A percentile compares a stretch with the other conserved stretches of the same genome.
Evolutionary conservation across 2,329 filamentous ascomycete species (phyloP).

Genomic region (Xylogone sp.): DNA sequence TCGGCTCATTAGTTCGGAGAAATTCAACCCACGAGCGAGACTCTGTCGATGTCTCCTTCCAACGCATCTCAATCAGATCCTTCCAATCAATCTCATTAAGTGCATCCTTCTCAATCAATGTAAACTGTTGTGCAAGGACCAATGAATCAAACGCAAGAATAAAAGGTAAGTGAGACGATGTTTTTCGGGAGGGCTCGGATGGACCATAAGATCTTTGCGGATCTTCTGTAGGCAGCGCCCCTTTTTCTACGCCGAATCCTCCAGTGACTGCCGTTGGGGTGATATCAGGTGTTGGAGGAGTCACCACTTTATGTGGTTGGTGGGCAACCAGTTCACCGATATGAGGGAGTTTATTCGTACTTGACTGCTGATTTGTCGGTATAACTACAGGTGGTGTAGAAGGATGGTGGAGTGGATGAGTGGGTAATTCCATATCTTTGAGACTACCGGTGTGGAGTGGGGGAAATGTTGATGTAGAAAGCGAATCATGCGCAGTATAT

Average conservation of each 20-base stretch:
- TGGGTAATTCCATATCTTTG: conserved; percentile 22
- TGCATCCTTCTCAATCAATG: conserved; percentile 80
- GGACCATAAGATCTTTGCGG: conserved; percentile 20
- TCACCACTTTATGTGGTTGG: conserved; percentile 4
- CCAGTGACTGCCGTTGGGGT: conserved; percentile 19
- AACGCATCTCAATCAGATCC: conserved; percentile 77
- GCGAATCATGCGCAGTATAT: conserved; percentile 22
- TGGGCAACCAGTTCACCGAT: conserved; percentile 23
- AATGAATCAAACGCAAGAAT: conserved; percentile 78
- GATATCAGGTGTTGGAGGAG: conserved; percentile 27
- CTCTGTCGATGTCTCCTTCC: conserved; percentile 67
- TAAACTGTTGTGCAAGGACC: conserved; percentile 76
- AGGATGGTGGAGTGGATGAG: conserved; percentile 24
- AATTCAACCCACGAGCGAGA: conserved; percentile 80
- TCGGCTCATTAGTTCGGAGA: conserved; percentile 65
- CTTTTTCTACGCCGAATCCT: conserved; percentile 13
- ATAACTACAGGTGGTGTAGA: conserved; percentile 45
- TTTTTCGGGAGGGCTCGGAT: conserved; percentile 24
- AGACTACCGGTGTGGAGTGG: conserved; percentile 22
- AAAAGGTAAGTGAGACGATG: conserved; percentile 64
- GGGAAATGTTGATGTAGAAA: conserved; percentile 30
- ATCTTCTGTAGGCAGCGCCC: conserved; percentile 14
- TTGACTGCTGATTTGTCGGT: conserved; percentile 42
- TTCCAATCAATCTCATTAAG: conserved; percentile 87
- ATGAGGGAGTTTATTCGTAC: conserved; percentile 33